A percentile compares a stretch with the other conserved stretches of the same genome.
phyloP scores from a whole-genome alignment of 805 yeast species.

The Suhomyces xylopsoci region DNA sequence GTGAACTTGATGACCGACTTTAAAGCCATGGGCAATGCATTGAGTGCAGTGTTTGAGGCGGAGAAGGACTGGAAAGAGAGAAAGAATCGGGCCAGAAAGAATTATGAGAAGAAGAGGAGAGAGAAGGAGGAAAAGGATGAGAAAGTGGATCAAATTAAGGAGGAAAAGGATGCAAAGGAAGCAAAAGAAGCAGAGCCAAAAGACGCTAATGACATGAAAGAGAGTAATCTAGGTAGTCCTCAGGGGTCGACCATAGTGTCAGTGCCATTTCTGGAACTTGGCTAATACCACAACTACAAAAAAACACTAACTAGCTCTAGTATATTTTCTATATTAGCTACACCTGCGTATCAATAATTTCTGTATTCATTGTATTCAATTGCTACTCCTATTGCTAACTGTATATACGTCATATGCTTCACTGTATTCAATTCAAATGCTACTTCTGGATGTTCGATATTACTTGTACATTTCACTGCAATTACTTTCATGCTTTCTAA shows the following conservation, averaged over 20 bases:
- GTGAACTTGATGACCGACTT: constrained; percentile 76
- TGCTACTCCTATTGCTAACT: too few species aligned
- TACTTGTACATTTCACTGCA: too few species aligned
- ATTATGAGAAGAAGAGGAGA: background rate
- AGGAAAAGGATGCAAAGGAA: background rate
- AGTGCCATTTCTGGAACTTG: background rate
- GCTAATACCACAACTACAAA: too few species aligned
- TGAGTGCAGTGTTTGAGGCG: constrained; percentile 59
- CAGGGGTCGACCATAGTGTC: background rate
- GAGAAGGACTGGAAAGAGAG: constrained; percentile 41
- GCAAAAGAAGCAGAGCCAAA: background rate
- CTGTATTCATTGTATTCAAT: too few species aligned
- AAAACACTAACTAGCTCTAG: too few species aligned
- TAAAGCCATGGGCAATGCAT: constrained; percentile 67
- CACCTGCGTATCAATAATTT: too few species aligned
- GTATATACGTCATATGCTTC: too few species aligned
- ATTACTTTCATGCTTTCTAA: too few species aligned
- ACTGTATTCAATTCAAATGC: too few species aligned
- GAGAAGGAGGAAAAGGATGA: background rate
- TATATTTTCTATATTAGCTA: too few species aligned
- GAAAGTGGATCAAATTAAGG: background rate
- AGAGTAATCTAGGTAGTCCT: background rate
- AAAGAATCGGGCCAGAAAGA: background rate
- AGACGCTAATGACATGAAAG: background rate
- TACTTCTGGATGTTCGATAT: too few species aligned